Conservation (phyloP, 208 protist genomes). For the Acanthamoeba triangularis region DNA sequence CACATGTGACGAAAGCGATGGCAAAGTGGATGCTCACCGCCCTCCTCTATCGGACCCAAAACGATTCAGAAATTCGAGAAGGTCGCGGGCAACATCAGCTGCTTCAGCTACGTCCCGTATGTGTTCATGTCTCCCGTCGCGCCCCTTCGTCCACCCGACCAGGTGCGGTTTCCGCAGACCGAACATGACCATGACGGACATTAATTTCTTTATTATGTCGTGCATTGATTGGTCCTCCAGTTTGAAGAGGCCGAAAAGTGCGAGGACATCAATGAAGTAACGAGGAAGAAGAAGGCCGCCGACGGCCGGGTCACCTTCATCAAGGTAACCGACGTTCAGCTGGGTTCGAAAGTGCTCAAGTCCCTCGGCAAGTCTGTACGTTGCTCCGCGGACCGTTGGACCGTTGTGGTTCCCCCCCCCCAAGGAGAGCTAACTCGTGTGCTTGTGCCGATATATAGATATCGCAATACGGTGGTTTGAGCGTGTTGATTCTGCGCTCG, state of each 20-base stretch:
- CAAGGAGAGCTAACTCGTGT: not conserved
- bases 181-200: not conserved
- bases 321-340: not conserved
- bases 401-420: not conserved
- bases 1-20: not conserved
- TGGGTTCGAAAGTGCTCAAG: conserved; percentile 10
- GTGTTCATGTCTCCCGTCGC: conserved; percentile 15
- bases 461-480: conserved; percentile 33
- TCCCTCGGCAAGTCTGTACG: conserved; percentile 52
- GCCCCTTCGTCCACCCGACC: conserved; percentile 34
- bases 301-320: conserved; percentile 48
- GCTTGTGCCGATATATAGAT: not conserved
- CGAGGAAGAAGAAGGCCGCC: conserved; percentile 48
- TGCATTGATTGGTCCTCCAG: conserved; percentile 33
- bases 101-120: conserved; percentile 18
- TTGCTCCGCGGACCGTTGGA: not conserved
- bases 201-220: not conserved
- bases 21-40: not conserved
- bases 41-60: not conserved
- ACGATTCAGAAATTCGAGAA: conserved; percentile 65
- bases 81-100: not conserved
- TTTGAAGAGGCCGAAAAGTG: conserved; percentile 39
- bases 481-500: conserved; percentile 11
- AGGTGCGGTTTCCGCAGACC: not conserved
- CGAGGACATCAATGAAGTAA: conserved; percentile 38